Percentiles rank a stretch among this genome's conserved stretches.
Conservation (phyloP, 1,139 yeast genomes). For the Suhomyces bolitotheri region DNA sequence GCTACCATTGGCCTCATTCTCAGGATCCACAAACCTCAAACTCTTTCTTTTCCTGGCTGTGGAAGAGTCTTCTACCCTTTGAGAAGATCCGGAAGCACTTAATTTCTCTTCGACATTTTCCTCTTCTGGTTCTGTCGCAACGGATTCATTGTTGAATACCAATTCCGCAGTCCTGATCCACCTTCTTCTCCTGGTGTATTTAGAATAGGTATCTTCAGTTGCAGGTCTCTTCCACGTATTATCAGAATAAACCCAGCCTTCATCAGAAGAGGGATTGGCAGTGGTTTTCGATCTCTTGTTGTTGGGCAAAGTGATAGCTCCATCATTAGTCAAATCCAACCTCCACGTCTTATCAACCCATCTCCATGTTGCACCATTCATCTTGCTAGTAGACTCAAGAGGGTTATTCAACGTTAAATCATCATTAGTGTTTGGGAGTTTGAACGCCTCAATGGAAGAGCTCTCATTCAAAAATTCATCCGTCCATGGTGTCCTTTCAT, state of each 20-base stretch:
- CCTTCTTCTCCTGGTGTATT: slow-evolving; percentile 89
- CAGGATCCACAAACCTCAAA: slow-evolving; percentile 41
- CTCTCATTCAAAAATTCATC: slow-evolving; percentile 91
- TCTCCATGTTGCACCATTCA: slow-evolving; percentile 78
- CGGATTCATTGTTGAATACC: slow-evolving; percentile 34
- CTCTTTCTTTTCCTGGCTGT: slow-evolving; percentile 31
- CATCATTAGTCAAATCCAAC: slow-evolving; percentile 84
- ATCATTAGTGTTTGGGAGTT: slow-evolving; percentile 66
- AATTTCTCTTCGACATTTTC: slow-evolving; percentile 11
- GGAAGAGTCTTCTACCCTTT: slow-evolving; percentile 10
- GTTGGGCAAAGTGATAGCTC: slow-evolving; percentile 70
- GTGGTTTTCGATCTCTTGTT: slow-evolving; percentile 66
- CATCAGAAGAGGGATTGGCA: slow-evolving; percentile 76
- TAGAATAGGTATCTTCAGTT: slow-evolving; percentile 83
- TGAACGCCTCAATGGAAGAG: slow-evolving; percentile 71
- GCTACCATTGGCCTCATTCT: slow-evolving; percentile 8
- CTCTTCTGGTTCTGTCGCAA: slow-evolving; percentile 4
- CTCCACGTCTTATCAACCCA: slow-evolving; percentile 96
- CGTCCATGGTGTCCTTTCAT: slow-evolving; percentile 96
- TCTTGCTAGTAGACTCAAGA: slow-evolving; percentile 40
- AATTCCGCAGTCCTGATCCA: slow-evolving; percentile 96
- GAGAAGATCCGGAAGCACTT: slow-evolving; percentile 11
- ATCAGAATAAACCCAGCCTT: slow-evolving; percentile 86
- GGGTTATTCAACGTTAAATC: slow-evolving; percentile 34
- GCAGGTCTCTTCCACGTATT: slow-evolving; percentile 93